A percentile compares a stretch with the other conserved stretches of the same genome.
Conservation (phyloP, 2,329 filamentous ascomycete species). For the Aspergillus terreus region DNA sequence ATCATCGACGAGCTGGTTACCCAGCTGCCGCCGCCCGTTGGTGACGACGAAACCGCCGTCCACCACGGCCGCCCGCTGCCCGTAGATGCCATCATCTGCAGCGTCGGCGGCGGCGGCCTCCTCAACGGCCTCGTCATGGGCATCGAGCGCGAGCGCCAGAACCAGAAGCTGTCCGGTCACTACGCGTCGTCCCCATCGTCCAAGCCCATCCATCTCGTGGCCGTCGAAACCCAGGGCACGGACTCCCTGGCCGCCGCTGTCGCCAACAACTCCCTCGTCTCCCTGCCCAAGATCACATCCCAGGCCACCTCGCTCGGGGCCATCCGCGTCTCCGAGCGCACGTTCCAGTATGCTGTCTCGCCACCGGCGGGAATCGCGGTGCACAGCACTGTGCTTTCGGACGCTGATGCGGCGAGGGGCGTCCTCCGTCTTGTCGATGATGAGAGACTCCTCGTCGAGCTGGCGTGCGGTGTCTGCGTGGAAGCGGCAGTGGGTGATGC, state of each 20-base stretch:
- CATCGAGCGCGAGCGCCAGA: conserved; percentile 49
- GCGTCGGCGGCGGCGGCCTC: conserved; percentile 75
- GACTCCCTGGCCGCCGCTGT: conserved; percentile 66
- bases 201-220: conserved; percentile 55
- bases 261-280: conserved; percentile 52
- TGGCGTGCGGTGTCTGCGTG: conserved; percentile 78
- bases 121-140: conserved; percentile 73
- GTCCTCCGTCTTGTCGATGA: conserved; percentile 77
- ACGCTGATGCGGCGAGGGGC: conserved; percentile 75
- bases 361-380: conserved; percentile 48
- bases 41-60: conserved; percentile 27
- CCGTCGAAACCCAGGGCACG: conserved; percentile 72
- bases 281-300: conserved; percentile 68
- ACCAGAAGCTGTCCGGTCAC: conserved; percentile 25
- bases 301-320: conserved; percentile 72
- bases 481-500: conserved; percentile 44
- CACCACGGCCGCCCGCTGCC: conserved; percentile 33
- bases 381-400: conserved; percentile 61
- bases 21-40: conserved; percentile 34
- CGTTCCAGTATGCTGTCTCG: conserved; percentile 61
- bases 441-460: conserved; percentile 75
- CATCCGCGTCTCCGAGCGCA: conserved; percentile 63
- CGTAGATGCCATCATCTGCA: conserved; percentile 70
- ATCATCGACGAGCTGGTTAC: conserved; percentile 42
- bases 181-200: conserved; percentile 14